Base-by-base conservation (phyloP, 139 green algal genomes). In the Spirogloea muscicola region DNA sequence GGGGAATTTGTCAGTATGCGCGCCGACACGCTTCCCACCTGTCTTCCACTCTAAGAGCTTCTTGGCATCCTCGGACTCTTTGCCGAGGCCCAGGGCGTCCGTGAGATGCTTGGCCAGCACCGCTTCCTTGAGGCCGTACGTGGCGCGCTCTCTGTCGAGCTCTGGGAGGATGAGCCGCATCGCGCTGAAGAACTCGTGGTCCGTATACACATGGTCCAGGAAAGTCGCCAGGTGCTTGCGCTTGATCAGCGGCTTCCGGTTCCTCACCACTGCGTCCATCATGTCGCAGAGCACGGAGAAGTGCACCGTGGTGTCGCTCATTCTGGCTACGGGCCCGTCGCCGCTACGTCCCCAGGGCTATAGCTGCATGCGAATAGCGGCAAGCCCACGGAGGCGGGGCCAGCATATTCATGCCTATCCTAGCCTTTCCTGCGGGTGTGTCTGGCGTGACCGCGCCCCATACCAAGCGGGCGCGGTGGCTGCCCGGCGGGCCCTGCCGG, bases 91-190 rank as follows among this genome's bases (percentile, higher is more conserved):
- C 18, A 49, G 72, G 3, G 87, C 87, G 21, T 83, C 52, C 18
- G 84, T 41, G 34, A 86, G 33, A 29, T 79, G 37, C 4, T 59
- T 69, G 1, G 71, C 76, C 42, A 92, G 81, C n/a, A 57, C 74
- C 7, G 61, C 34, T 59, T 94, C 81, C 49, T 87, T 87, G 59
- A 89, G 42, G 0, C 55, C 18, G 42, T 93, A 92, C 25, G 72
- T 85, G 41, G 72, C 58, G 1, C 86, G 41, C 29, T 75, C 33
- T 40, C 68, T 74, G 73, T 92, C 87, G 27, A 87, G 49, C 75
- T 88, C 55, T 71, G 65, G 65, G 13, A 74, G 13, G 13, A 74
- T 74, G 6, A 74, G 25, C 13, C 65, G 7, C 65, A 74, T 66
- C 7, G 49, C 65, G 16, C 49, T 43, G 39, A 72, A 74, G 10